Conservation (phyloP, 495 filamentous ascomycete species). For the Aspergillus wentii region DNA sequence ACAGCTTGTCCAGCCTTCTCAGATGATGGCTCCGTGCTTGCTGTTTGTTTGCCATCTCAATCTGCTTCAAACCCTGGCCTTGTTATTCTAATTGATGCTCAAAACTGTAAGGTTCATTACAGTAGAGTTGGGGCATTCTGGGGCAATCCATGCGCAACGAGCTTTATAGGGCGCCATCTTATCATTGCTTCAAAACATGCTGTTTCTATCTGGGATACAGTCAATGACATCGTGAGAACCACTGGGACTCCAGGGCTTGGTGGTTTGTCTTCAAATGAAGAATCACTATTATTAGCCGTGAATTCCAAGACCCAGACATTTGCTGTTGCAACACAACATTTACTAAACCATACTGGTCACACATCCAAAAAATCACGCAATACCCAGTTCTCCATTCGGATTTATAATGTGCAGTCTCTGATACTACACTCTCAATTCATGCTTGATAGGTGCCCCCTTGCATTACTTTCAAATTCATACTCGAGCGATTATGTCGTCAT, state of each 20-base stretch:
- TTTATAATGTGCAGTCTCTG: constrained; percentile 35
- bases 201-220: constrained; percentile 38
- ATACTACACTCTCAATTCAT: constrained; percentile 21
- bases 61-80: constrained; percentile 19
- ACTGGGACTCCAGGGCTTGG: constrained; percentile 13
- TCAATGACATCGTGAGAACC: constrained; percentile 33
- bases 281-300: constrained; percentile 28
- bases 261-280: constrained; percentile 1
- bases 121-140: constrained; percentile 26
- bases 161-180: constrained; percentile 32
- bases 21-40: constrained; percentile 81
- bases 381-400: constrained; percentile 19
- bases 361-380: constrained; percentile 20
- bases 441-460: constrained; percentile 22
- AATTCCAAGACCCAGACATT: constrained; percentile 32
- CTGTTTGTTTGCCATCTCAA: constrained; percentile 42
- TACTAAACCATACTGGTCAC: constrained; percentile 1
- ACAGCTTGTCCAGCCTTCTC: constrained; percentile 61
- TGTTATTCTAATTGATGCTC: constrained; percentile 32
- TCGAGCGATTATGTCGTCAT: constrained; percentile 59
- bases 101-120: constrained; percentile 26
- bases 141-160: constrained; percentile 22
- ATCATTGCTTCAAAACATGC: constrained; percentile 31
- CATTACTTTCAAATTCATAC: constrained; percentile 30
- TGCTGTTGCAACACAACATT: constrained; percentile 19